Evolutionary conservation across 2,329 filamentous ascomycete genomes (phyloP).

Genomic region (Samsoniella hepiali): DNA sequence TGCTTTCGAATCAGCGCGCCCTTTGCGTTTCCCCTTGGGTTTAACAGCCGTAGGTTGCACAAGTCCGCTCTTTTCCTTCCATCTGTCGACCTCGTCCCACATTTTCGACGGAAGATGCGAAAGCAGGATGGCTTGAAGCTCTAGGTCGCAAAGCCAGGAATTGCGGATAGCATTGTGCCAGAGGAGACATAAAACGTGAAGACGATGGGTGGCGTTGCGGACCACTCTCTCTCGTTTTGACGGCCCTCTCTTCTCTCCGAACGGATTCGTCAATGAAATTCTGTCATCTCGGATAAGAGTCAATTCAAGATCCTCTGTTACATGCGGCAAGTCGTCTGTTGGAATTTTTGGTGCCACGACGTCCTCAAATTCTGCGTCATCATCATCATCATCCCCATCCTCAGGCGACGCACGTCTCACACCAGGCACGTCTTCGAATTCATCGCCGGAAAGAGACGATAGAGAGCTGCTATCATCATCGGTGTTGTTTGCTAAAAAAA

Average conservation of each 20-base stretch:
- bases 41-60: conserved; percentile 25
- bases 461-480: conserved; percentile 47
- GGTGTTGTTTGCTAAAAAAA: conserved; percentile 42
- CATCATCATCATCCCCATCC: conserved; percentile 35
- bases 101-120: conserved; percentile 67
- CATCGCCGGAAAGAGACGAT: conserved; percentile 53
- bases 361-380: conserved; percentile 60
- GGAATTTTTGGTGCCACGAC: conserved; percentile 40
- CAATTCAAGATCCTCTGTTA: conserved; percentile 67
- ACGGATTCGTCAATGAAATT: conserved; percentile 58
- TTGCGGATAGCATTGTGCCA: conserved; percentile 90
- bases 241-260: conserved; percentile 73
- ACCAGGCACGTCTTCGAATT: conserved; percentile 62
- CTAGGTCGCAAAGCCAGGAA: conserved; percentile 73
- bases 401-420: conserved; percentile 50
- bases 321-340: conserved; percentile 39
- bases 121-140: conserved; percentile 72
- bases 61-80: conserved; percentile 66
- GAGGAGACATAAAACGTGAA: conserved; percentile 83
- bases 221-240: conserved; percentile 81
- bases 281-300: conserved; percentile 60
- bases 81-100: conserved; percentile 70
- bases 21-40: conserved; percentile 9
- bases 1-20: conserved; percentile 35
- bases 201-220: conserved; percentile 74